phyloP scores from a whole-genome alignment of 202 grass and related monocot species.

The Zizania palustris region DNA sequence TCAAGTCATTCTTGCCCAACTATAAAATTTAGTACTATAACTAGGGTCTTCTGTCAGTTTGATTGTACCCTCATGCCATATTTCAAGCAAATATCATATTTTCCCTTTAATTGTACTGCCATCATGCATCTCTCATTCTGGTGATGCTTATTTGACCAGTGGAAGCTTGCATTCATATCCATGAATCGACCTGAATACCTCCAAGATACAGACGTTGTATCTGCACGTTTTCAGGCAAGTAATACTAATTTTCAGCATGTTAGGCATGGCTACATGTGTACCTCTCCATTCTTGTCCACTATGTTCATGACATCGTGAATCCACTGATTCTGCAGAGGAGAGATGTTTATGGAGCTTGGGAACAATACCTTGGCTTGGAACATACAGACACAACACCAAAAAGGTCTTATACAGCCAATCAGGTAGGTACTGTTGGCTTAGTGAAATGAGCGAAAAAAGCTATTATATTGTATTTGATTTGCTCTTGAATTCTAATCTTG shows the following conservation, averaged over 20 bases:
- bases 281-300: slow-evolving; percentile 22
- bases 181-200: slow-evolving; percentile 88
- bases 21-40: neutral
- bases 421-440: slow-evolving; percentile 51
- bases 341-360: slow-evolving; percentile 95
- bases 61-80: slow-evolving; percentile 4
- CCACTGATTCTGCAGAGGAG: slow-evolving; percentile 64
- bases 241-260: slow-evolving; percentile 44
- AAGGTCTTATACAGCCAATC: slow-evolving; percentile 76
- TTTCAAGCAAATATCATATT: slow-evolving; percentile 20
- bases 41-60: slow-evolving; percentile 11
- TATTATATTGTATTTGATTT: neutral
- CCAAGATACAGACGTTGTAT: slow-evolving; percentile 81
- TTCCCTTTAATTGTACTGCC: slow-evolving; percentile 15
- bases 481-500: slow-evolving; percentile 4
- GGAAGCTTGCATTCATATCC: slow-evolving; percentile 98
- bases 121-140: slow-evolving; percentile 13
- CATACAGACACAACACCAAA: slow-evolving; percentile 88
- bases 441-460: slow-evolving; percentile 14
- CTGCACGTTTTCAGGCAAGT: slow-evolving; percentile 88
- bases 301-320: slow-evolving; percentile 38
- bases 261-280: slow-evolving; percentile 21
- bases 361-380: slow-evolving; percentile 96
- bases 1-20: slow-evolving; percentile 1
- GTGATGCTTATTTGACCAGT: slow-evolving; percentile 63